phyloP scores from a whole-genome alignment of 768 basidiomycete genomes.

The Tephrocybe rancida region DNA sequence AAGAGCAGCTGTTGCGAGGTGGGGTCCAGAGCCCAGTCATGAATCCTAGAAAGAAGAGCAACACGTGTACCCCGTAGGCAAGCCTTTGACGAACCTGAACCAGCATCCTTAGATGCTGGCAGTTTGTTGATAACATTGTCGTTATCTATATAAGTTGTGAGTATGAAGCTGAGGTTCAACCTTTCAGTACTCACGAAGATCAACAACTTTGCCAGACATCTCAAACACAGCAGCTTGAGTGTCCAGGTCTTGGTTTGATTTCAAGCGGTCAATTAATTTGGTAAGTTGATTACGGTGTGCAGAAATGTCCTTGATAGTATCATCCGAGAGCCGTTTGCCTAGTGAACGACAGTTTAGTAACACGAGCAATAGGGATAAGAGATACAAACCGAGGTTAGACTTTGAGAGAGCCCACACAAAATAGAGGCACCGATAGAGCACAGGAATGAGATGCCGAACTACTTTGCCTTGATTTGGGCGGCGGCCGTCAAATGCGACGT shows the following conservation, averaged over 20 bases:
- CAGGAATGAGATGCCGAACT: not conserved
- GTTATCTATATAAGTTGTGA: not conserved
- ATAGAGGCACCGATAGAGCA: not conserved
- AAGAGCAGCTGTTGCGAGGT: not conserved
- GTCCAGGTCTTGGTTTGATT: not conserved
- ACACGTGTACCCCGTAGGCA: not conserved
- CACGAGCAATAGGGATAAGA: not conserved
- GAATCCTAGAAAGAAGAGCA: not conserved
- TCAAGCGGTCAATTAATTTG: not conserved
- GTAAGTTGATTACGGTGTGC: not conserved
- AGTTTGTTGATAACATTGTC: not conserved
- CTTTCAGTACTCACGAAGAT: not conserved
- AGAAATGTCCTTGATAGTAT: not conserved
- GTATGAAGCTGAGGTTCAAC: not conserved
- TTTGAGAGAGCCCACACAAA: not conserved
- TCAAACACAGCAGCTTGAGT: not conserved
- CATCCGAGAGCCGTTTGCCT: not conserved
- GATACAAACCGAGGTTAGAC: not conserved
- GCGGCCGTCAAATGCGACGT: not conserved
- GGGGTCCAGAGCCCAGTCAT: not conserved
- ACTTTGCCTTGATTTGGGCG: not conserved
- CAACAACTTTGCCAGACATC: not conserved
- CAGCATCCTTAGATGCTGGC: not conserved
- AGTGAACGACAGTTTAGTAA: not conserved
- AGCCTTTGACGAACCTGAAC: not conserved